A percentile compares a stretch with the other conserved stretches of the same genome.
These are phyloP conservation scores for Yamadazyma ubonensis DNA, from an alignment of 805 yeast genomes.

Conservation along the genomic window DNA sequence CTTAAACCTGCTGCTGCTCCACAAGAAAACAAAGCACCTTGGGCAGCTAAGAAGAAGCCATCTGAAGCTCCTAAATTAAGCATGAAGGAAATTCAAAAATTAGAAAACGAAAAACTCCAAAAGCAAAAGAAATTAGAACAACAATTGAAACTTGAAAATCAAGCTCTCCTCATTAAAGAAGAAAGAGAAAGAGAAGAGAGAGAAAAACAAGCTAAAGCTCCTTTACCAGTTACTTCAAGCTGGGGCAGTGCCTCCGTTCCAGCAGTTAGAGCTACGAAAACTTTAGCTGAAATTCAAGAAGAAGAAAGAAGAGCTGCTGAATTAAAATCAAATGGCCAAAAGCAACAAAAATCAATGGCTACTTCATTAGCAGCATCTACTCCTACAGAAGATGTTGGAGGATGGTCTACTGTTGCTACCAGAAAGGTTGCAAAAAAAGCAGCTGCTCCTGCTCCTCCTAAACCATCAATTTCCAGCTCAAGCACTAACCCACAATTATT, in stretches of 20 bases:
- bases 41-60: conserved; percentile 39
- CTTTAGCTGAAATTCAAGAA: conserved; percentile 60
- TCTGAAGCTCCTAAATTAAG: conserved; percentile 40
- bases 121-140: conserved; percentile 39
- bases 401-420: conserved; percentile 49
- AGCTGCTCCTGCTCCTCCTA: conserved; percentile 14
- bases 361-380: conserved; percentile 9
- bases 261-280: conserved; percentile 39
- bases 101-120: conserved; percentile 45
- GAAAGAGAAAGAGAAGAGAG: conserved; percentile 19
- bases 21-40: conserved; percentile 44
- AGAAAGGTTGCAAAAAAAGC: conserved; percentile 34
- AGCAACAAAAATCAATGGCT: conserved; percentile 10
- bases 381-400: conserved; percentile 24
- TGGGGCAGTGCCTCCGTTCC: conserved; percentile 37
- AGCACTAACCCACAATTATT: conserved; percentile 35
- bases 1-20: conserved; percentile 18
- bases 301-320: conserved; percentile 50
- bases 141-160: conserved; percentile 29
- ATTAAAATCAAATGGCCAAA: conserved; percentile 6
- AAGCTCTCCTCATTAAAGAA: conserved; percentile 18
- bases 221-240: conserved; percentile 42
- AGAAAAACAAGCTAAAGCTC: conserved; percentile 15
- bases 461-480: conserved; percentile 17
- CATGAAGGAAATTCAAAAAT: conserved; percentile 50